Evolutionary conservation across 139 green algal species (phyloP).

Genomic region (Tetradesmus obliquus): DNA sequence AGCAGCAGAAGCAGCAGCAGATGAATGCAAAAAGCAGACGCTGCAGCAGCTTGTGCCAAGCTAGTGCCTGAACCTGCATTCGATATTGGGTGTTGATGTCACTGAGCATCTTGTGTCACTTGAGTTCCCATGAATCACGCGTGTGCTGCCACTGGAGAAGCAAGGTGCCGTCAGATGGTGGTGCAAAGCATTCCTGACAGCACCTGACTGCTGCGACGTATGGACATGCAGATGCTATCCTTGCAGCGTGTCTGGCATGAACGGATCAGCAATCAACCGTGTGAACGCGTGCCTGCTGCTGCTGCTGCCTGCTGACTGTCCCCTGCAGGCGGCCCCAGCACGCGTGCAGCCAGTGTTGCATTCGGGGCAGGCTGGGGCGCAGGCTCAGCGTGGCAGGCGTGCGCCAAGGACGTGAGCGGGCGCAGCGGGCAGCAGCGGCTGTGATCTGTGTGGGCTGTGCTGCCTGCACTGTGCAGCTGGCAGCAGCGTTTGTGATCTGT

Average conservation of each 20-base stretch:
- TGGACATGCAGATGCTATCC: background rate
- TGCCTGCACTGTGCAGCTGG: background rate
- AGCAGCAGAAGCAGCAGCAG: background rate
- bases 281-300: background rate
- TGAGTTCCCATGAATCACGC: background rate
- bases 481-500: background rate
- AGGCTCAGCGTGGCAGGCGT: constrained; percentile 34
- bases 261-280: background rate
- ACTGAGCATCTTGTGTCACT: background rate
- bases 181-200: background rate
- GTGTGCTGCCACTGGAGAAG: background rate
- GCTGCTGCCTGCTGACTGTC: background rate
- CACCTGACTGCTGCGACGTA: background rate
- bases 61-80: no score
- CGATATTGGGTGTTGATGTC: no score
- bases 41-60: no score
- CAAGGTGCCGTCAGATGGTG: background rate
- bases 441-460: background rate
- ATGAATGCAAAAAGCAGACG: background rate
- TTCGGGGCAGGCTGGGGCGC: constrained; percentile 42
- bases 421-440: background rate
- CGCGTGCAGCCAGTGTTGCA: constrained; percentile 13
- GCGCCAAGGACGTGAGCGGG: constrained; percentile 34
- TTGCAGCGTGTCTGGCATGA: background rate
- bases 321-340: constrained; percentile 16